Evolutionary conservation across 1,139 yeast species (phyloP), one percentile per base, ranked within the genome.

Genomic region (Candida labiduridarum): DNA sequence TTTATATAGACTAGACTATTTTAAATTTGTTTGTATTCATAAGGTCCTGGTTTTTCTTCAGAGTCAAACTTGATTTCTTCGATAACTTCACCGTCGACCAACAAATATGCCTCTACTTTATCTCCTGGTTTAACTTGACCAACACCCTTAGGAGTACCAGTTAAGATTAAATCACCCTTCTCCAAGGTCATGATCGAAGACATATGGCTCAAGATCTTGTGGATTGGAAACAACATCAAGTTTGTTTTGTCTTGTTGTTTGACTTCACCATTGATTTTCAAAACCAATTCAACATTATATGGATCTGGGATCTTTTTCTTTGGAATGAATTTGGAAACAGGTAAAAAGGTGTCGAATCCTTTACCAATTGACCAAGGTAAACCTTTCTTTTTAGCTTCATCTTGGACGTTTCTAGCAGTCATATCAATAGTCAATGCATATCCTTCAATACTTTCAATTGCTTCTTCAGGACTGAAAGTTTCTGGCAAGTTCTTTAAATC

Each of bases 111-210:
- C 49, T 77, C 76, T 38, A 94, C 75, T 43, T 67, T 67, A 66
- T 94, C 98, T 7, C 97, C 98, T 0, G 96, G 87, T 9, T 66
- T 69, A 45, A 92, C 72, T 36, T 79, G 74, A 11, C 98, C 97
- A 10, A 94, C 99, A n/a, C 99, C 99, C 68, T 92, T 90, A 43
- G 99, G 99, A 1, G 99, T 94, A 12, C 99, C 99, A 0, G 98
- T 94, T 53, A 92, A 76, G 52, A 94, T 86, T 59, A 94, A 79
- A 64, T 94, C 98, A 22, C 97, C 97, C 52, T 90, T 86, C 60
- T 91, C 84, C 52, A 94, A 75, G 2, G 97, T 89, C 95, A 94
- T 92, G 59, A 90, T 85, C 15, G 85, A 72, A 9, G 97, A 88
- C 84, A 92, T 87, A 51, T 88, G 83, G 51, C 88, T 80, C 56